Conservation (phyloP, 1,284 basidiomycete species). For the Marasmius fiardii region DNA sequence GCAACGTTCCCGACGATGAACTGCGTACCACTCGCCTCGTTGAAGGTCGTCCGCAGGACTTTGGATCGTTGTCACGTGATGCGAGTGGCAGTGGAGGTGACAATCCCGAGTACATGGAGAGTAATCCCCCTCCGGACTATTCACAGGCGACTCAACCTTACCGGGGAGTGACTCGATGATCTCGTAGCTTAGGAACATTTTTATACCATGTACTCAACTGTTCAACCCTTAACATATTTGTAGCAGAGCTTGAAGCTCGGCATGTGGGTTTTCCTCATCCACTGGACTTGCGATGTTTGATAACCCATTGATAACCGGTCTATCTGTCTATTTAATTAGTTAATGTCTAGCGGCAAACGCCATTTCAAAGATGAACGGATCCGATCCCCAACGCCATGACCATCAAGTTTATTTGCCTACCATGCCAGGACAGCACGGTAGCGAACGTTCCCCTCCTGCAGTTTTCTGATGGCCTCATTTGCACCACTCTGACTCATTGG, state of each 20-base stretch:
- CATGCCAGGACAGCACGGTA: constrained; percentile 26
- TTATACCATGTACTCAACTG: not conserved
- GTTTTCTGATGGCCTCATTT: constrained; percentile 23
- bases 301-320: no score
- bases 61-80: constrained; percentile 13
- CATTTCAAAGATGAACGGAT: no score
- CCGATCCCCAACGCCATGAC: not conserved
- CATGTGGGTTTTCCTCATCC: not conserved
- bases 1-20: constrained; percentile 14
- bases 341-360: no score
- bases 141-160: constrained; percentile 20
- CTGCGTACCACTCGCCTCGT: constrained; percentile 18
- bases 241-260: not conserved
- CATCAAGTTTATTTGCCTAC: no score
- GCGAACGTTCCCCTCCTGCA: constrained; percentile 24
- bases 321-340: no score
- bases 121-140: constrained; percentile 20
- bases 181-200: not conserved
- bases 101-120: not conserved
- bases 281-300: not conserved
- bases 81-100: constrained; percentile 1
- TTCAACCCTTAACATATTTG: not conserved
- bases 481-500: constrained; percentile 26
- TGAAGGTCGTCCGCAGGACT: constrained; percentile 20
- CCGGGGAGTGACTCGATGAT: not conserved